phyloP scores from a whole-genome alignment of 768 basidiomycete species.

The Termitomyces sp. region DNA sequence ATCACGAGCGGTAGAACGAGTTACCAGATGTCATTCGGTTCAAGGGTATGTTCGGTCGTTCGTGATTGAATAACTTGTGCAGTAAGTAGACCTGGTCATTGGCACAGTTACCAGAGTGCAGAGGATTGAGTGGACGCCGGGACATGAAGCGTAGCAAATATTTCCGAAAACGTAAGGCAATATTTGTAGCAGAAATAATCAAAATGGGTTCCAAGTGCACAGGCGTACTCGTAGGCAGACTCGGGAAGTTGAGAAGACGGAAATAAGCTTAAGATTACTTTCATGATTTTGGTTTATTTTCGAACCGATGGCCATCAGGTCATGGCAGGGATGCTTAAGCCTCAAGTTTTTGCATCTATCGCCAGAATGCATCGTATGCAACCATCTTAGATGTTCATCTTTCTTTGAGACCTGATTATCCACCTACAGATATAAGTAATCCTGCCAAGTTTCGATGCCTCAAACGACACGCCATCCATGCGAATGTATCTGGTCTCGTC shows the following conservation, averaged over 20 bases:
- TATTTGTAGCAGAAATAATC: too few relatives aligned
- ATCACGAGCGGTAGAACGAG: too few relatives aligned
- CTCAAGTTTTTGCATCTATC: slow-evolving; percentile 29
- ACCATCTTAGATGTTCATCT: not conserved
- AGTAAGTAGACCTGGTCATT: not conserved
- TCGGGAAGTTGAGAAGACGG: not conserved
- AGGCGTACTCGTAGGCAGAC: not conserved
- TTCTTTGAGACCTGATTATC: not conserved
- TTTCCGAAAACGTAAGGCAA: not conserved
- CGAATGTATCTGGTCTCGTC: slow-evolving; percentile 36
- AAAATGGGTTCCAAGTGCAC: not conserved
- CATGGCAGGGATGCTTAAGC: slow-evolving; percentile 10
- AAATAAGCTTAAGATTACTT: too few relatives aligned
- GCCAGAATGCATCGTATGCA: slow-evolving; percentile 40
- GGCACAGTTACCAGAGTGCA: not conserved
- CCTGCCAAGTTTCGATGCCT: slow-evolving; percentile 38
- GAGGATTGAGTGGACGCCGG: not conserved
- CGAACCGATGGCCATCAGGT: not conserved
- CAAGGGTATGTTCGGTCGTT: too few relatives aligned
- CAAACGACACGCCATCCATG: slow-evolving; percentile 32
- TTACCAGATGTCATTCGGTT: not conserved
- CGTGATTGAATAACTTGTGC: not conserved
- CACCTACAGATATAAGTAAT: slow-evolving; percentile 31
- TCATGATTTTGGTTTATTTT: too few relatives aligned
- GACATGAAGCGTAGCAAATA: not conserved